phyloP scores from a whole-genome alignment of 129 eudicot genomes.

The Helianthus tuberosus region DNA sequence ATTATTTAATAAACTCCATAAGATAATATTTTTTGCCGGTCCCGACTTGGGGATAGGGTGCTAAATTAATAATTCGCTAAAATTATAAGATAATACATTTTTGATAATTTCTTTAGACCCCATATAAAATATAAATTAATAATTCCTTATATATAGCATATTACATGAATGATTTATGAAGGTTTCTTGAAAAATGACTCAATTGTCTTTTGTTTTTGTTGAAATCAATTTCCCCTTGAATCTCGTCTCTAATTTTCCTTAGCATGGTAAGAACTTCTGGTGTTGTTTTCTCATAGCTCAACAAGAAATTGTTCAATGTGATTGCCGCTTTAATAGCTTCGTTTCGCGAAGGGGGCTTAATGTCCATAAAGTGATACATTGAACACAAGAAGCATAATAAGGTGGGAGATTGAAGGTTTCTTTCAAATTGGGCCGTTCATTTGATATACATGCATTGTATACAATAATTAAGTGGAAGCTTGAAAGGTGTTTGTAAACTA shows the following conservation, averaged over 20 bases:
- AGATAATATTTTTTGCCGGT: conserved; percentile 41
- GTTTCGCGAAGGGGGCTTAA: too few relatives aligned
- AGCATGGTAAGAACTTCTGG: too few relatives aligned
- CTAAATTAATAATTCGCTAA: conserved; percentile 44
- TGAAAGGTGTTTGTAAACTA: too few relatives aligned
- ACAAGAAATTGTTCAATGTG: too few relatives aligned
- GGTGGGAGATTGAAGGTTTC: conserved; percentile 34
- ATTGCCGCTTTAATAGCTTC: too few relatives aligned
- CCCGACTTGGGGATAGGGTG: conserved; percentile 40
- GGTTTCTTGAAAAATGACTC: conserved; percentile 25
- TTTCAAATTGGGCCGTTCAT: conserved; percentile 27
- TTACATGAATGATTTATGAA: conserved; percentile 31
- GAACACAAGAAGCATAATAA: neutral
- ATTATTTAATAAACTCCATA: conserved; percentile 44
- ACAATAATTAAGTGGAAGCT: neutral
- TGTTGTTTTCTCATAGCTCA: too few relatives aligned
- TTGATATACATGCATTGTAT: conserved; percentile 23
- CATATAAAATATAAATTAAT: conserved; percentile 33
- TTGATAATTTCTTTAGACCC: conserved; percentile 41
- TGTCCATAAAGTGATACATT: too few relatives aligned
- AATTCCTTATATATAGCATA: conserved; percentile 31
- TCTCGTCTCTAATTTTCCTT: too few relatives aligned
- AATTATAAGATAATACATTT: conserved; percentile 40
- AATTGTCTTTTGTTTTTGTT: too few relatives aligned
- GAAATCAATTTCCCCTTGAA: too few relatives aligned